A percentile compares a stretch with the other conserved stretches of the same genome.
phyloP scores from a whole-genome alignment of 192 early-diverging fungal genomes.

The Anaeromyces robustus region DNA sequence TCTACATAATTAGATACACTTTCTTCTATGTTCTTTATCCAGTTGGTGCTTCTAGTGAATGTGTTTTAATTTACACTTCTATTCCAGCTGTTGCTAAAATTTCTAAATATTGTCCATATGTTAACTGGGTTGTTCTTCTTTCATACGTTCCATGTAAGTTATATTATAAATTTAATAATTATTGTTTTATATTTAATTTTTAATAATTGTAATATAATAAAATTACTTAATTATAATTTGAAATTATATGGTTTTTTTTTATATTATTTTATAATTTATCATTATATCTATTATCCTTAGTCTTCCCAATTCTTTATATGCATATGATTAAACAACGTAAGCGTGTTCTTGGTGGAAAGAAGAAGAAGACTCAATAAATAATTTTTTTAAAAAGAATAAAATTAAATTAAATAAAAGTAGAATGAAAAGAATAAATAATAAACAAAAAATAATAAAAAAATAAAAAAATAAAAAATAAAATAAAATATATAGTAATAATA shows the following conservation, averaged over 20 bases:
- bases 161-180: not conserved
- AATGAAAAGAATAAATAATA: no score
- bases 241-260: no score
- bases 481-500: no score
- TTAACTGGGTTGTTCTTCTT: not conserved
- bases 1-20: slow-evolving; percentile 77
- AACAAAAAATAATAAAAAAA: not conserved
- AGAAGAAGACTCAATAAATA: not conserved
- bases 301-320: not conserved
- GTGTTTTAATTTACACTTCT: slow-evolving; percentile 54
- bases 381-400: no score
- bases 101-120: not conserved
- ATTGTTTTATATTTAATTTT: not conserved
- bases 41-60: slow-evolving; percentile 69
- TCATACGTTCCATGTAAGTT: not conserved
- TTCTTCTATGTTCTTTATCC: slow-evolving; percentile 92
- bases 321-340: not conserved
- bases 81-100: slow-evolving; percentile 21
- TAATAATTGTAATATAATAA: no score
- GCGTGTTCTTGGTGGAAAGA: not conserved
- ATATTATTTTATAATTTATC: no score
- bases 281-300: no score
- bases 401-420: no score
- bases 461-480: not conserved
- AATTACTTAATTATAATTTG: no score